phyloP scores from a whole-genome alignment of 164 flowering plant genomes.

The Platanus orientalis region DNA sequence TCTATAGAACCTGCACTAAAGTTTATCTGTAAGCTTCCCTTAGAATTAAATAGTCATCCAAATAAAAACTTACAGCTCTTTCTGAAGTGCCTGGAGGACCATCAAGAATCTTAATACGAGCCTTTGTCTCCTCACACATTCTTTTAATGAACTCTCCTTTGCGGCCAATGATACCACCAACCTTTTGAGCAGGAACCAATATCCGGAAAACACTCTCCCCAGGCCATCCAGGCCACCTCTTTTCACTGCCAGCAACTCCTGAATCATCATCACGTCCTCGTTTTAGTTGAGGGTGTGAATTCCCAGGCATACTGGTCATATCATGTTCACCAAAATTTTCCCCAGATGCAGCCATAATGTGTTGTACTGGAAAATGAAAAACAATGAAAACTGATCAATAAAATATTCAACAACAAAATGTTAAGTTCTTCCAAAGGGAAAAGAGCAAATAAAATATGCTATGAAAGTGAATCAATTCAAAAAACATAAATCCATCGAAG shows the following conservation, averaged over 20 bases:
- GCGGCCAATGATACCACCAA: slow-evolving; percentile 93
- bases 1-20: too few species aligned
- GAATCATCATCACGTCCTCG: too few species aligned
- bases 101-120: too few species aligned
- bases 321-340: slow-evolving; percentile 16
- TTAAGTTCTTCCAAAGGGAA: too few species aligned
- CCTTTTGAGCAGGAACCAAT: slow-evolving; percentile 89
- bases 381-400: neutral
- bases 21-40: neutral
- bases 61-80: slow-evolving; percentile 78
- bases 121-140: too few species aligned
- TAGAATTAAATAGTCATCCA: neutral
- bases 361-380: slow-evolving; percentile 6
- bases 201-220: slow-evolving; percentile 89
- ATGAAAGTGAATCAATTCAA: too few species aligned
- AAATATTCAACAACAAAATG: too few species aligned
- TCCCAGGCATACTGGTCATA: too few species aligned
- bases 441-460: too few species aligned
- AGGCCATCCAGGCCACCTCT: slow-evolving; percentile 99
- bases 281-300: too few species aligned
- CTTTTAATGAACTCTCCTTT: too few species aligned
- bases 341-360: slow-evolving; percentile 24
- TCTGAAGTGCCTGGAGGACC: slow-evolving; percentile 87
- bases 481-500: too few species aligned
- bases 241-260: slow-evolving; percentile 41